phyloP scores from a whole-genome alignment of 1,284 basidiomycete species.

The Flammula alnicola region DNA sequence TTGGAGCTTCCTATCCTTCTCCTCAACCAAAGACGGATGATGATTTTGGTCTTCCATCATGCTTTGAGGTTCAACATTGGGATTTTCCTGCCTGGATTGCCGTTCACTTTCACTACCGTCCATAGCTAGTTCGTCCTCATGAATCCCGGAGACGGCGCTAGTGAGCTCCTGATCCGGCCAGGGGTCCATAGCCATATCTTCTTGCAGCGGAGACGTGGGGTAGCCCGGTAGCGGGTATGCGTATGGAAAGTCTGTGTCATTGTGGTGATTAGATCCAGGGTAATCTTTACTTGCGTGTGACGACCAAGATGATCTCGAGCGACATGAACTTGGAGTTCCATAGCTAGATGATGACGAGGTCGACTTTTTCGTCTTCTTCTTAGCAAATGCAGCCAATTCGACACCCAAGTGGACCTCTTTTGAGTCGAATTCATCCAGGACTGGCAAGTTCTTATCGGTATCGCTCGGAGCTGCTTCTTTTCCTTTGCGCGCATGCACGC shows the following conservation, averaged over 20 bases:
- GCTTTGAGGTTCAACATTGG: background rate
- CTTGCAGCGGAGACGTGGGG: too few species aligned
- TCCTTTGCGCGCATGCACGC: too few species aligned
- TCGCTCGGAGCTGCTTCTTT: too few species aligned
- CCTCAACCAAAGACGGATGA: background rate
- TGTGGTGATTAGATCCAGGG: background rate
- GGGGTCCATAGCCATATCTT: too few species aligned
- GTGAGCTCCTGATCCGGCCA: too few species aligned
- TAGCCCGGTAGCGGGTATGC: too few species aligned
- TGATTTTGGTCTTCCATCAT: background rate
- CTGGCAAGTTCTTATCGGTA: too few species aligned
- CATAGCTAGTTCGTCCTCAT: too few species aligned
- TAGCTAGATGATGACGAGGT: background rate
- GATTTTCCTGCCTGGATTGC: too few species aligned
- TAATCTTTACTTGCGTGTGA: background rate
- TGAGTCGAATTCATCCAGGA: too few species aligned
- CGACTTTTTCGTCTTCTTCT: background rate
- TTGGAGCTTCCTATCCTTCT: background rate
- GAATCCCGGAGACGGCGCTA: too few species aligned
- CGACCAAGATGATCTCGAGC: background rate
- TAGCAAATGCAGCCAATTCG: background rate
- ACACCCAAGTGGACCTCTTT: background rate
- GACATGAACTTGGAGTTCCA: background rate
- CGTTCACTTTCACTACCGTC: too few species aligned
- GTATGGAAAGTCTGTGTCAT: background rate